A percentile compares a stretch with the other conserved stretches of the same genome.
These are phyloP conservation scores for Diaporthe sp. DNA, from an alignment of 2,329 filamentous ascomycete genomes.

Conservation along the genomic window DNA sequence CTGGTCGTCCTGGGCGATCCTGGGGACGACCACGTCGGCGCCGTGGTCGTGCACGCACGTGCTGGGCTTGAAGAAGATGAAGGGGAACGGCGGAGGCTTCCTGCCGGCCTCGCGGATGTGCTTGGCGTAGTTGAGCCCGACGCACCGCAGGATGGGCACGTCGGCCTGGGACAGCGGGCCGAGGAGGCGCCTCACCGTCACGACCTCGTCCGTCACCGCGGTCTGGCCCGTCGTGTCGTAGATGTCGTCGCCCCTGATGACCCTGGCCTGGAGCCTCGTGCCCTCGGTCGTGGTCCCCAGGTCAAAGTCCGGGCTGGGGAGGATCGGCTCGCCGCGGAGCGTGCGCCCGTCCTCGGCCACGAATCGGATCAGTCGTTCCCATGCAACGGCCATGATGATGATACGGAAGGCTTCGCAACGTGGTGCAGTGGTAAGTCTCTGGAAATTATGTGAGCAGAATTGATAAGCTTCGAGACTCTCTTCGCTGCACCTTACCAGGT, in stretches of 20 bases:
- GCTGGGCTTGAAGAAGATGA: conserved; percentile 65
- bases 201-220: conserved; percentile 65
- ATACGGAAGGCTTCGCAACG: background rate
- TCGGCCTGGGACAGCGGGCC: conserved; percentile 64
- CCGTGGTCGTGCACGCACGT: conserved; percentile 55
- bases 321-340: conserved; percentile 66
- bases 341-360: conserved; percentile 63
- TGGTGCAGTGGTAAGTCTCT: background rate
- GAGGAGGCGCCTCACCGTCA: conserved; percentile 65
- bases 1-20: conserved; percentile 61
- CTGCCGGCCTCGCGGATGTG: conserved; percentile 68
- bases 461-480: background rate
- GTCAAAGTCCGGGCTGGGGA: conserved; percentile 59
- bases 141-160: conserved; percentile 69
- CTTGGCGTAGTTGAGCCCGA: conserved; percentile 72
- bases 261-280: conserved; percentile 63
- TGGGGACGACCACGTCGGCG: conserved; percentile 58
- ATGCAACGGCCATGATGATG: conserved; percentile 52
- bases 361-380: conserved; percentile 69
- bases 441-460: background rate
- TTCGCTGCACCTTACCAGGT: background rate
- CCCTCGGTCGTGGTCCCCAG: conserved; percentile 61
- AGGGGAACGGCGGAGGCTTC: conserved; percentile 62
- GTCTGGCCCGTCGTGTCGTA: conserved; percentile 62
- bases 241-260: conserved; percentile 64